Evolutionary conservation across 352 stramenopile genomes (phyloP).

Genomic region (Elongisporangium prolatum): DNA sequence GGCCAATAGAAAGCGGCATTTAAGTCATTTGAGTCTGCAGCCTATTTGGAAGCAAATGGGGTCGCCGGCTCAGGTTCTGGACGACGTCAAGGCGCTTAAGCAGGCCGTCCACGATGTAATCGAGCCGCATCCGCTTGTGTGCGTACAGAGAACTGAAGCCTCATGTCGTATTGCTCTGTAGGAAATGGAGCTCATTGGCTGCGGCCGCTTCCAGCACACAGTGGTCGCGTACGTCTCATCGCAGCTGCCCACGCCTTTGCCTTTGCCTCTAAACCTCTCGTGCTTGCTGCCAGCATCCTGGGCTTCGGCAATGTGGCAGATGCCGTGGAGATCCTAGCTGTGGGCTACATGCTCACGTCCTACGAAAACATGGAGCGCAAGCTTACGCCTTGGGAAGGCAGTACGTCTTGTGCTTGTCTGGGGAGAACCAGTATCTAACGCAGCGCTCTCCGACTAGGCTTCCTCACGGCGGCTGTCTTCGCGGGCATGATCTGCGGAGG

Average conservation of each 20-base stretch:
- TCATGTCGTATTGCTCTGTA: slow-evolving; percentile 5
- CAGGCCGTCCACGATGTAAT: slow-evolving; percentile 53
- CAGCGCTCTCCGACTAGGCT: slow-evolving; percentile 26
- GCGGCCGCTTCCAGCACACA: slow-evolving; percentile 62
- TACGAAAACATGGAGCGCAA: slow-evolving; percentile 61
- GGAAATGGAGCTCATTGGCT: slow-evolving; percentile 75
- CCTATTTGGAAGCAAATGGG: neutral
- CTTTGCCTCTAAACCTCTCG: neutral
- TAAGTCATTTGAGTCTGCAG: neutral
- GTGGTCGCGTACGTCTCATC: slow-evolving; percentile 55
- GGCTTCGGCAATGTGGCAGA: slow-evolving; percentile 85
- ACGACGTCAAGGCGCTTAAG: slow-evolving; percentile 58
- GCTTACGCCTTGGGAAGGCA: slow-evolving; percentile 73
- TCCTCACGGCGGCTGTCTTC: slow-evolving; percentile 87
- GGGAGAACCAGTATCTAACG: neutral
- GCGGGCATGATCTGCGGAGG: slow-evolving; percentile 85
- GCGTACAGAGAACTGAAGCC: neutral
- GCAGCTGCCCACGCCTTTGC: neutral
- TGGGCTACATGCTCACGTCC: slow-evolving; percentile 85
- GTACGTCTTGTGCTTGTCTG: slow-evolving; percentile 26
- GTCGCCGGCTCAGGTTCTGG: slow-evolving; percentile 19
- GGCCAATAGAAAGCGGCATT: neutral
- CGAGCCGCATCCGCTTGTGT: neutral
- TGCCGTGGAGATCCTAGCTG: slow-evolving; percentile 87
- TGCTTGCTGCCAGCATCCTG: slow-evolving; percentile 36